Conservation (phyloP, 2,329 filamentous ascomycete genomes). For the Pseudogymnoascus pannorum region DNA sequence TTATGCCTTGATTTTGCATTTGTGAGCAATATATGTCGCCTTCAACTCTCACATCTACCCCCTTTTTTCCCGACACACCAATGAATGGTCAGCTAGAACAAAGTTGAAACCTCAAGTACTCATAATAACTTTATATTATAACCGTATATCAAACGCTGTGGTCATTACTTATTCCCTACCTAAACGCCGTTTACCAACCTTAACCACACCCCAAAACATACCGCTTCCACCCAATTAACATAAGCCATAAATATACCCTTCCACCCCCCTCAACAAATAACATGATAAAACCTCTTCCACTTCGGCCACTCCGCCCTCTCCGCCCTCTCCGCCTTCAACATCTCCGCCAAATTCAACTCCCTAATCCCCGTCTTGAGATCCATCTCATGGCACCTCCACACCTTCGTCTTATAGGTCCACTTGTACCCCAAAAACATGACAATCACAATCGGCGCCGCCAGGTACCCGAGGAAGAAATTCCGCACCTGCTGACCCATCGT, state of each 20-base stretch:
- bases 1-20: too few species aligned
- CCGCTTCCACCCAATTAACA: neutral
- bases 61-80: too few species aligned
- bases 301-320: conserved; percentile 64
- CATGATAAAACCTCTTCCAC: conserved; percentile 72
- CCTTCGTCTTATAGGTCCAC: conserved; percentile 59
- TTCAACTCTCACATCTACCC: too few species aligned
- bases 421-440: conserved; percentile 70
- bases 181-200: neutral
- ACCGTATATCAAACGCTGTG: neutral
- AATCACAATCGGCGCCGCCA: conserved; percentile 62
- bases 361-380: conserved; percentile 79
- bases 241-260: neutral
- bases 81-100: too few species aligned
- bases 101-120: too few species aligned
- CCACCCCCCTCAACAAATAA: conserved; percentile 49
- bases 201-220: neutral
- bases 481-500: conserved; percentile 42
- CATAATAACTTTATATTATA: neutral
- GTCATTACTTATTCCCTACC: neutral
- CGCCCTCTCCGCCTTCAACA: conserved; percentile 72
- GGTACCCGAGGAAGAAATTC: conserved; percentile 67
- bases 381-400: conserved; percentile 67
- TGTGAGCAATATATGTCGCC: too few species aligned
- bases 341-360: conserved; percentile 71